Evolutionary conservation across 495 filamentous ascomycete genomes (phyloP).

Genomic region (Aspergillus mulundensis): DNA sequence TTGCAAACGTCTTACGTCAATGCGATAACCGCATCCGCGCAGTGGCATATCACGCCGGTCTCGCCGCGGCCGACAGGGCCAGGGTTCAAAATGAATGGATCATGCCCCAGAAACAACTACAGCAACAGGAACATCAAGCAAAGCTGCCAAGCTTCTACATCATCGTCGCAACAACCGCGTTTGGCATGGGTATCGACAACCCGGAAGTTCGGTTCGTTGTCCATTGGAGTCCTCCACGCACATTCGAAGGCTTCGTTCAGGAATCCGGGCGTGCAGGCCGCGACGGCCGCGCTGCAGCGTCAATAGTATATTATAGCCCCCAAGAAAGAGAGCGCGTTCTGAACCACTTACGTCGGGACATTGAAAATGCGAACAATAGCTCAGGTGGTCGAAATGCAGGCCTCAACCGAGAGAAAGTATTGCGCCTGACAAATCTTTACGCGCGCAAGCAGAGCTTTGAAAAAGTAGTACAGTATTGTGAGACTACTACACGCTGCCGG

Average conservation of each 20-base stretch:
- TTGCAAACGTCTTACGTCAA: conserved; percentile 50
- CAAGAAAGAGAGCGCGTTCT: conserved; percentile 74
- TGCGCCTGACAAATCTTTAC: conserved; percentile 31
- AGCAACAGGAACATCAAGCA: conserved; percentile 2
- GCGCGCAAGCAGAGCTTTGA: conserved; percentile 45
- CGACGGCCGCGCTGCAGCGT: conserved; percentile 79
- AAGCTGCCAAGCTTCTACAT: conserved; percentile 64
- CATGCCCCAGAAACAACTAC: conserved; percentile 47
- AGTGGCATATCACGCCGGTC: conserved; percentile 50
- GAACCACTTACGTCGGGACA: conserved; percentile 43
- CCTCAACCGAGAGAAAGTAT: conserved; percentile 16
- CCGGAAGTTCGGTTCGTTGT: conserved; percentile 88
- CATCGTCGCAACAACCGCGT: conserved; percentile 91
- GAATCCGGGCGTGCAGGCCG: conserved; percentile 90
- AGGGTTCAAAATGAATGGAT: conserved; percentile 66
- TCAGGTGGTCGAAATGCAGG: conserved; percentile 19
- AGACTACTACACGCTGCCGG: conserved; percentile 66
- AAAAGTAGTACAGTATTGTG: conserved; percentile 74
- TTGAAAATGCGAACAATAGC: conserved; percentile 35
- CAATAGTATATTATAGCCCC: conserved; percentile 82
- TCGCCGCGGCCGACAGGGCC: conserved; percentile 37
- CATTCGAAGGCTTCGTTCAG: conserved; percentile 93
- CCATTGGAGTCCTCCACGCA: conserved; percentile 88
- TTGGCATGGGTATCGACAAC: conserved; percentile 98
- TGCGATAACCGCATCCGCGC: conserved; percentile 36